Base-by-base conservation (phyloP, 2,329 filamentous ascomycete genomes). In the Whalleya microplaca region DNA sequence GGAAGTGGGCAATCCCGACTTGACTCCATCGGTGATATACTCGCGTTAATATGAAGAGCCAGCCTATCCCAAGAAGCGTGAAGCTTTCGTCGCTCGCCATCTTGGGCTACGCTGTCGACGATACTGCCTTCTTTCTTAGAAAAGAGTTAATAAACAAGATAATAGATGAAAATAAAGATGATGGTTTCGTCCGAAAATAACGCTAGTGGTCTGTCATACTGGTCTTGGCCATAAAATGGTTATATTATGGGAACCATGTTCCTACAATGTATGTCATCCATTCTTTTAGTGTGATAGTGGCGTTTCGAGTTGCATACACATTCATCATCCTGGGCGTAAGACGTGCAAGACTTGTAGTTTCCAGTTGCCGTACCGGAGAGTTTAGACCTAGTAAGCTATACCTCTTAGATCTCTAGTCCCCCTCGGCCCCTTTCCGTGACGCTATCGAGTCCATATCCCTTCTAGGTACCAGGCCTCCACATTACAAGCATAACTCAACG, bases 21-120 rank as follows among this genome's bases (percentile, higher is more conserved):
- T 60, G 54, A 10, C 21, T 43, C 60, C 61, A 66, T 51, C 66
- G 60, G 14, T 53, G 57, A 21, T 53, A 61, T 20, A 62, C 49
- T 3, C 65, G 64, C 16, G 62, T 32, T 8, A 29, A 18, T 27
- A 67, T 64, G 45, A 65, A 48, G 42, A 53, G n/a, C 41, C 51
- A 42, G 5, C 43, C 43, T 16, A 51, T 12, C 19, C 27, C 40
- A n/a, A 43, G 8, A 9, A 43, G 32, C 32, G 14, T 16, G 32
- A 37, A 37, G 32, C 32, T 37, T 12, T 37, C 32, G 32, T 37
- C 32, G 32, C 32, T 37, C 9, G 14, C 14, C 32, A 37, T 37
- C 32, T 37, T 37, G 32, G 10, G 32, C 10, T 12, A 37, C 10
- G 5, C 14, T 37, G 32, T 37, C 32, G 32, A 16, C 32, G 32